phyloP scores from a whole-genome alignment of 352 stramenopile genomes.

The Pythium phragmitis region DNA sequence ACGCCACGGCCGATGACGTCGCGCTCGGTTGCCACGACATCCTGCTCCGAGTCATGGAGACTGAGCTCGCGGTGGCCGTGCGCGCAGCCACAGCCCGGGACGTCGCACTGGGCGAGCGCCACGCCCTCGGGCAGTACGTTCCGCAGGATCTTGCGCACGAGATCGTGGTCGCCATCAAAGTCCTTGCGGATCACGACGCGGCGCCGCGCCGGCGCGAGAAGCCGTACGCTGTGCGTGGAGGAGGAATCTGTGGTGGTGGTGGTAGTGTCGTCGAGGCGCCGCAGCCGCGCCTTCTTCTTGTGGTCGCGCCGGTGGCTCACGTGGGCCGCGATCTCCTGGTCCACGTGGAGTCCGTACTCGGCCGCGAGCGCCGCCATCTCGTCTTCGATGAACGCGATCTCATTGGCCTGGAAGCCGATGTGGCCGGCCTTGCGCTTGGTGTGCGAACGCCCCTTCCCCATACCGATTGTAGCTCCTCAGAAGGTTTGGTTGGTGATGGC shows the following conservation, averaged over 20 bases:
- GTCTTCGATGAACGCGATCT: conserved; percentile 87
- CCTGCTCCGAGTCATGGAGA: conserved; percentile 25
- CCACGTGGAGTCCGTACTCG: conserved; percentile 76
- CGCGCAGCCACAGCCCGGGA: conserved; percentile 63
- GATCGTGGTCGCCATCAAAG: conserved; percentile 33
- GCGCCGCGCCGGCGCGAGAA: conserved; percentile 20
- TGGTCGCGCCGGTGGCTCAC: conserved; percentile 49
- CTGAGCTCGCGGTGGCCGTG: conserved; percentile 32
- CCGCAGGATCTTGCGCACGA: conserved; percentile 40
- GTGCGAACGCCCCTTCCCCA: conserved; percentile 8
- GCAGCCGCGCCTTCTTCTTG: conserved; percentile 49
- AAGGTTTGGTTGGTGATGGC: conserved; percentile 8
- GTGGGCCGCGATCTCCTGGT: conserved; percentile 60
- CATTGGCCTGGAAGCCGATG: conserved; percentile 65
- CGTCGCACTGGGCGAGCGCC: conserved; percentile 47
- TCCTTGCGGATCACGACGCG: conserved; percentile 23
- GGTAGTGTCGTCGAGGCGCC: conserved; percentile 32
- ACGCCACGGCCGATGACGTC: conserved; percentile 35
- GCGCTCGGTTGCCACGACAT: conserved; percentile 23
- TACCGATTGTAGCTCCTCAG: background rate
- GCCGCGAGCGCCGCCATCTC: conserved; percentile 77
- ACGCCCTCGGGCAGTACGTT: conserved; percentile 58
- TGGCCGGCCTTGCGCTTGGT: conserved; percentile 73
- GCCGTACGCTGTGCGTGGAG: conserved; percentile 7
- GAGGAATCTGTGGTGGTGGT: background rate